Evolutionary conservation across 768 basidiomycete genomes (phyloP), one percentile per base, ranked within the genome.

Genomic region (Mycena latifolia): DNA sequence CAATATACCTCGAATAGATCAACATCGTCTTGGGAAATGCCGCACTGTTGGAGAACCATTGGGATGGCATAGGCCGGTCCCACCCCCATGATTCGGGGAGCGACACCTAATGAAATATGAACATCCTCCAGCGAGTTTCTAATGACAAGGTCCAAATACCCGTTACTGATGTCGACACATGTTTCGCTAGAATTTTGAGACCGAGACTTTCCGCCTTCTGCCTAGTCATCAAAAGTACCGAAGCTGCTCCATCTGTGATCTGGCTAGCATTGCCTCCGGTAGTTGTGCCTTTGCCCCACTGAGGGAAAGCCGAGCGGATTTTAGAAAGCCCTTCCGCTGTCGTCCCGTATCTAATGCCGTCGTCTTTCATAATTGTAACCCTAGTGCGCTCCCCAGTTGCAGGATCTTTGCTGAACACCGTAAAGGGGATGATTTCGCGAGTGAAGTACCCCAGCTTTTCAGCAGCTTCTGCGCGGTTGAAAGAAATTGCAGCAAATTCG

Each of bases 231-330:
- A 96, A 74, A 56, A 96, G 70, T 1, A 93, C 86, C 5, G 92
- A 90, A 1, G 95, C 94, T 20, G 91, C 92, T 22, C 93, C 93
- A 70, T 95, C 93, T 8, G 93, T 92, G 46, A 94, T 84, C 74
- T 95, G 94, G 71, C 90, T 91, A 14, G 94, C 93, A 74, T 95
- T 95, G 9, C 94, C 93, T 22, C 93, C 93, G 3, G 94, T 95
- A 35, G 92, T 93, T 18, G 85, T 85, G 0, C 82, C 78, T 3
- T 86, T 86, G 2, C 88, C 90, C 92, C 92, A 95, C 69, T 95
- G 91, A 50, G 92, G 93, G 76, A 95, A 95, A 2, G 94, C 93
- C 6, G 90, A 67, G 46, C 85, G 84, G 66, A 94, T 87, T 77
- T 89, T 92, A 46, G 77, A 72, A 39, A 95, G 80, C 10, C 76